Evolutionary conservation across 192 early-diverging fungal genomes (phyloP), one percentile per base, ranked within the genome.

Genomic region (Coemansia sp.): DNA sequence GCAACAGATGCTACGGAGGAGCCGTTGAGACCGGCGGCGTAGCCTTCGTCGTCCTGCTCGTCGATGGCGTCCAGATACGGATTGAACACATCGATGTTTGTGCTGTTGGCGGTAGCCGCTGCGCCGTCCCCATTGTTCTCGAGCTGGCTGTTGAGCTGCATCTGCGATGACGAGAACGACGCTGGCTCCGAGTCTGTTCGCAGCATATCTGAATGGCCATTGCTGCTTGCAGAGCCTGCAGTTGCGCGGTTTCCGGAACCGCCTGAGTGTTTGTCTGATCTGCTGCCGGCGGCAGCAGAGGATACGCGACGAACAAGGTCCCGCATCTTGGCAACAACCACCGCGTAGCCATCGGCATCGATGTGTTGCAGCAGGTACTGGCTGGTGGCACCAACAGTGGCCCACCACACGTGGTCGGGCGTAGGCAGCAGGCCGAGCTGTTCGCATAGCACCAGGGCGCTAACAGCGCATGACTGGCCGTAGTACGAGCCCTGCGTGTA

Each of bases 351-450:
- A 11, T 75, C 55, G 19, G 82, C 82, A 56, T 85, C 83, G 41
- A 94, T 89, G 10, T 84, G 84, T 56, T 93, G 90, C 65, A 87
- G 74, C 19, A 91, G 42, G 45, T 86, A 91, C 71, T 94, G 92
- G 38, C 89, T 84, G 20, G 92, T 90, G 13, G 93, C 67, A 4
- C 91, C 92, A 6, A 91, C 78, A 11, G 95, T 91, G 0, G 95
- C 89, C 22, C 83, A 93, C 95, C 95, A 97, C 25, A 94, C 71
- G 14, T 90, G 70, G 31, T 94, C 90, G 13, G 81, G 81, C 17
- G 84, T 86, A 0, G 62, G 64, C 41, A 87, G 83, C 6, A 87
- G 80, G 23, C 86, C 88, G 6, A 98, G 62, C 64, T 94, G 90
- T 20, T 75, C 82, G 11, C 89, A 85, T 57, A 98, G 76, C 60